Conservation (phyloP, 2,329 filamentous ascomycete species). For the Paraphaeosphaeria minitans region DNA sequence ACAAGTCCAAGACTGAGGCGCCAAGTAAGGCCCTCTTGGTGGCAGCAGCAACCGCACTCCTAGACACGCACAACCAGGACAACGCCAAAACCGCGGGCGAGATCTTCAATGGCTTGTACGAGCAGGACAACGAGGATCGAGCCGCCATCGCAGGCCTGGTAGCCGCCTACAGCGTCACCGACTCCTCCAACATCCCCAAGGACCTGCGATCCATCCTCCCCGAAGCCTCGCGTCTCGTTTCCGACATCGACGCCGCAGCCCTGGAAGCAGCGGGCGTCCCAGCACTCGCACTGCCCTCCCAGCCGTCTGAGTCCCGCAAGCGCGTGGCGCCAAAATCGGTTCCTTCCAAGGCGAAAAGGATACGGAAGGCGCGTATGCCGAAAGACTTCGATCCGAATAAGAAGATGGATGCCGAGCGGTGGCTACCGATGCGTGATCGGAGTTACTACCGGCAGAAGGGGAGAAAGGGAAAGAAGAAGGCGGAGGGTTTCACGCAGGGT, state of each 20-base stretch:
- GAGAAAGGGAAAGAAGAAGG: constrained; percentile 85
- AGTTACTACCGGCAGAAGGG: constrained; percentile 89
- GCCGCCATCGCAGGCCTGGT: constrained; percentile 82
- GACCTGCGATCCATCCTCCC: constrained; percentile 63
- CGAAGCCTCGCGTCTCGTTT: constrained; percentile 65
- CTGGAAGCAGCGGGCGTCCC: constrained; percentile 72
- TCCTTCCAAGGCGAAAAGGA: constrained; percentile 62
- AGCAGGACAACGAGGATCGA: constrained; percentile 68
- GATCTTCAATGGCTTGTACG: constrained; percentile 76
- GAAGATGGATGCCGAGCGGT: constrained; percentile 86
- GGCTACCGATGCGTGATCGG: constrained; percentile 88
- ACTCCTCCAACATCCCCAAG: constrained; percentile 61
- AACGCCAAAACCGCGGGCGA: constrained; percentile 74
- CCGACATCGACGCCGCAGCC: constrained; percentile 63
- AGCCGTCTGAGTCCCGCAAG: constrained; percentile 47
- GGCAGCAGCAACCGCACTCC: constrained; percentile 80
- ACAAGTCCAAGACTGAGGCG: constrained; percentile 57
- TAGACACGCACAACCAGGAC: constrained; percentile 72
- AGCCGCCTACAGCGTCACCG: constrained; percentile 72
- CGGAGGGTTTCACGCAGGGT: constrained; percentile 76
- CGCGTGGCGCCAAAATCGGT: constrained; percentile 47
- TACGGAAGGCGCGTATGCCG: constrained; percentile 66
- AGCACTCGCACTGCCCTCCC: constrained; percentile 33
- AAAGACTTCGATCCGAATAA: constrained; percentile 78
- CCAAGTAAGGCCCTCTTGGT: constrained; percentile 64